Base-by-base conservation (phyloP, 2,329 filamentous ascomycete genomes). In the Pseudopithomyces maydicus region DNA sequence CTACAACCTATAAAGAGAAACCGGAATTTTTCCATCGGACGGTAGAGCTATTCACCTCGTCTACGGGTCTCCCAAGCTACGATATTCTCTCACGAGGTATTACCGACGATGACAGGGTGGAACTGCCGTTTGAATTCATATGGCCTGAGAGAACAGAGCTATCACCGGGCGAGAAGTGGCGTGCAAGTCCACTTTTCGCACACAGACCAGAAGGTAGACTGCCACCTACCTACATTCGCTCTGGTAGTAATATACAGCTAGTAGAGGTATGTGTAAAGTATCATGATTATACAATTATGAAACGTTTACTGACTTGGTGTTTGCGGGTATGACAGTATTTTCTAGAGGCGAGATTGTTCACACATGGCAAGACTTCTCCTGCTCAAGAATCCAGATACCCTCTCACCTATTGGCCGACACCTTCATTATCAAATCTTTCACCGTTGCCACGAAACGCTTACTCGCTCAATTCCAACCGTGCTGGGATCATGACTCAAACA, bases 91-190 rank as follows among this genome's bases (percentile, higher is more conserved):
- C 55, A 26, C 58, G 56, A 46, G 69, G 64, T 39, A 62, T 63
- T 35, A 60, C 57, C 10, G 35, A 42, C 4, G 61, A 65, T 19
- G 63, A 62, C 15, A 66, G 62, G 44, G 64, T 68, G 2, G 68
- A 71, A 44, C 47, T 72, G 1, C 62, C 63, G 14, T 72, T 72
- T 36, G 56, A 65, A 39, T 68, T 72, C 44, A 62, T 38, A n/a
- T 70, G 68, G 45, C 66, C 68, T 3, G 61, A 61, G 6, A 36
- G 49, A 14, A 66, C 61, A 6, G 61, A 56, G n/a, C 15, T 36
- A 19, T n/a, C 26, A n/a, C 42, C 43, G 61, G 41, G 32, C 52
- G 7, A 65, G 60, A 23, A 64, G 64, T 19, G 23, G 60, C 2
- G 58, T 53, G 22, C 52, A 58, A 43, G 29, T 46, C 36, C 36